Evolutionary conservation across 768 basidiomycete species (phyloP).

Genomic region (Suillus cothurnatus): DNA sequence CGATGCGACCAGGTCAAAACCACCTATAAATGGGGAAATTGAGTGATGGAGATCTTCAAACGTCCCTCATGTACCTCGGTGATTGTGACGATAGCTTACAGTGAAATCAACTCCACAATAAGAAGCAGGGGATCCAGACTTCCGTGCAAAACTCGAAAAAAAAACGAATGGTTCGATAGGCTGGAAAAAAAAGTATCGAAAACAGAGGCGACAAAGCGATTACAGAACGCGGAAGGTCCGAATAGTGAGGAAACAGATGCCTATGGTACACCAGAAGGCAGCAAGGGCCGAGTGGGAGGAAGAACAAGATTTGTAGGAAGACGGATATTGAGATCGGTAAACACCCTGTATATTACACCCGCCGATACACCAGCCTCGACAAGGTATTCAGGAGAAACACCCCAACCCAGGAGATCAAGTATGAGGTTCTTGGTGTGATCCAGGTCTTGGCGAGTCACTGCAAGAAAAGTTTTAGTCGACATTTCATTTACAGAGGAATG

Average conservation of each 20-base stretch:
- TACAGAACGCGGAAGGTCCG: neutral
- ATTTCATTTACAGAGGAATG: conserved; percentile 6
- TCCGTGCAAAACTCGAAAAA: conserved; percentile 2
- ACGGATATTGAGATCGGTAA: conserved; percentile 44
- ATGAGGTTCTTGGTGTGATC: conserved; percentile 48
- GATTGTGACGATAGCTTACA: neutral
- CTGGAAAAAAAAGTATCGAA: neutral
- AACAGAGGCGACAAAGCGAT: neutral
- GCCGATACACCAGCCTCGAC: conserved; percentile 46
- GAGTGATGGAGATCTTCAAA: neutral
- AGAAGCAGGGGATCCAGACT: neutral
- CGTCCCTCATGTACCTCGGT: neutral
- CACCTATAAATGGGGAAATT: neutral
- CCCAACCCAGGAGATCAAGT: conserved; percentile 60
- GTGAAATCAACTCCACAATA: neutral
- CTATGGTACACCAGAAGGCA: conserved; percentile 7
- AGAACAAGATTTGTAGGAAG: conserved; percentile 30
- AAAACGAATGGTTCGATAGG: neutral
- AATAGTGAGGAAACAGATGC: neutral
- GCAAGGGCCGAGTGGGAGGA: neutral
- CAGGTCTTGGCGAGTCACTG: conserved; percentile 46
- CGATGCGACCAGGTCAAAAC: neutral
- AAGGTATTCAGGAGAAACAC: conserved; percentile 51
- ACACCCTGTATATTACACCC: conserved; percentile 40
- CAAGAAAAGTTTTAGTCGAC: neutral